Base-by-base conservation (phyloP, 2,329 filamentous ascomycete species). In the Monosporascus sp. region DNA sequence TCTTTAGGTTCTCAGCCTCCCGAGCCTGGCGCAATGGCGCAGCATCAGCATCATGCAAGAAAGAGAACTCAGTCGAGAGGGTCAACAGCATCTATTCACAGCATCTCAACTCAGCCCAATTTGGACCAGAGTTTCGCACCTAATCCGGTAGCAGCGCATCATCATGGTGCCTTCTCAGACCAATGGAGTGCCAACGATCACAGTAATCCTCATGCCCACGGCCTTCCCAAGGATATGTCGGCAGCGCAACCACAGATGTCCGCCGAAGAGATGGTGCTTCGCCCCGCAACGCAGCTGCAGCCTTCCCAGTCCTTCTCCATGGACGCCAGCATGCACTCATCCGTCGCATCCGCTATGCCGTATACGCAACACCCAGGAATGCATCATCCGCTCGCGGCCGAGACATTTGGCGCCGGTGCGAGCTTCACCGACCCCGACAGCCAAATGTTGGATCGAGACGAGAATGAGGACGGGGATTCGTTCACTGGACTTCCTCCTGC, bases 381-480 rank as follows among this genome's bases (percentile, higher is more conserved):
- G 58, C 63, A 79, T 19, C 81, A 82, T 58, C 76, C 79, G 17
- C 68, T 84, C n/a, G 74, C 79, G 7, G 69, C 71, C 49, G 82
- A 86, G 43, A 74, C 77, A 38, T 85, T 78, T 60, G 72, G 70
- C 37, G 71, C 71, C 43, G 78, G 77, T 58, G 70, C 72, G 56
- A 83, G 77, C 65, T 85, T 83, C 60, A 77, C 75, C 31, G 82
- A 85, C 54, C 72, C 68, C 35, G 81, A 85, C 51, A 79, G 76
- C 60, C 81, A 85, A 61, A 75, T 86, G 72, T 65, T 84, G 60
- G 82, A 85, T 52, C 77, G 79, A 48, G 82, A 85, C 46, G 80
- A 81, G 27, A 76, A 78, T 45, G 79, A 84, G 11, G 82, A 85
- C 14, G 76, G 69, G 19, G 80, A 85, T 52, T 78, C 80, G 3